Percentiles rank a stretch among this genome's conserved stretches.
Conservation (phyloP, 2,329 filamentous ascomycete species). For the Fusarium circinatum region DNA sequence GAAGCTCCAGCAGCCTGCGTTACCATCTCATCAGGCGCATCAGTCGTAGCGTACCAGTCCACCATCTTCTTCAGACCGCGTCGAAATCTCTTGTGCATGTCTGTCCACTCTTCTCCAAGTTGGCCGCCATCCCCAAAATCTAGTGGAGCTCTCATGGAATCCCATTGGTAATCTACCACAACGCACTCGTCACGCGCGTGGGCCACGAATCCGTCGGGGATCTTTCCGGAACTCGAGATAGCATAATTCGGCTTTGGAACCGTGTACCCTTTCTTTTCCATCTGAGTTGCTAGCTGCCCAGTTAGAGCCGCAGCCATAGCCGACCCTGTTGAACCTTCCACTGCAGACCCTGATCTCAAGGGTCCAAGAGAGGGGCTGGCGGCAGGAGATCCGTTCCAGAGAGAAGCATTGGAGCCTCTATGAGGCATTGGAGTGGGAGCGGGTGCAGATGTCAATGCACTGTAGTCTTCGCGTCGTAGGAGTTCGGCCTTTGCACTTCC, state of each 20-base stretch:
- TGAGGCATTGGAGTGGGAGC: constrained; percentile 27
- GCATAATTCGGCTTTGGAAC: constrained; percentile 86
- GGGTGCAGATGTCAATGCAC: constrained; percentile 52
- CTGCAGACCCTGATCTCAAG: constrained; percentile 30
- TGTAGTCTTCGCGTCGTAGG: constrained; percentile 77
- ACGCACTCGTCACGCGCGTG: constrained; percentile 90
- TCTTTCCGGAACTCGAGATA: constrained; percentile 80
- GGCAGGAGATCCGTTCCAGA: constrained; percentile 49
- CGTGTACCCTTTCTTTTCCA: constrained; percentile 66
- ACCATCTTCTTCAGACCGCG: constrained; percentile 81
- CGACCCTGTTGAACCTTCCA: constrained; percentile 45
- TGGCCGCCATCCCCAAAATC: constrained; percentile 89
- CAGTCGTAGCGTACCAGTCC: constrained; percentile 78
- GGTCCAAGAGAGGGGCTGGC: constrained; percentile 39
- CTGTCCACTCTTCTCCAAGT: constrained; percentile 93
- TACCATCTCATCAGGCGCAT: constrained; percentile 62
- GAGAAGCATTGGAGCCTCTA: constrained; percentile 41
- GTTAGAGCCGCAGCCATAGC: constrained; percentile 51
- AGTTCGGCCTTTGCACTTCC: constrained; percentile 89
- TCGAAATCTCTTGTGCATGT: constrained; percentile 92
- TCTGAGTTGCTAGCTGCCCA: constrained; percentile 38
- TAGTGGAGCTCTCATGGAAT: constrained; percentile 82
- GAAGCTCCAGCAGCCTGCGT: constrained; percentile 47
- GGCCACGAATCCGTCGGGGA: constrained; percentile 87
- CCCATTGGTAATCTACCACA: constrained; percentile 94